Evolutionary conservation across 2,329 filamentous ascomycete genomes (phyloP).

Genomic region (Metarhizium album): DNA sequence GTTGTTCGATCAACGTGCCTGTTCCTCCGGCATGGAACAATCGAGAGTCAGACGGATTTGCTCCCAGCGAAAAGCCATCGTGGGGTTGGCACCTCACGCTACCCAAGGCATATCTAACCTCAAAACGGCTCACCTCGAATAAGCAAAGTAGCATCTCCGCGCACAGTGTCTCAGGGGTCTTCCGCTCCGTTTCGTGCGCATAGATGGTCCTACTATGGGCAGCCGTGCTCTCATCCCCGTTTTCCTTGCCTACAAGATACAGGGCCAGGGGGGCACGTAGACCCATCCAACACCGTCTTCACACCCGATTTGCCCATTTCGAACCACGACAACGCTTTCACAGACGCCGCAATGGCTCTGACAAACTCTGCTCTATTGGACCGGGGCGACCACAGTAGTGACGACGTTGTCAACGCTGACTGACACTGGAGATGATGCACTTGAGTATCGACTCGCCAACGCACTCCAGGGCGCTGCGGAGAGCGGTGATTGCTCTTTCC

Average conservation of each 20-base stretch:
- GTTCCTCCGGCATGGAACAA: conserved; percentile 29
- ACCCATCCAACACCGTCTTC: conserved; percentile 25
- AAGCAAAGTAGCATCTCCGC: conserved; percentile 29
- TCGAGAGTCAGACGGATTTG: conserved; percentile 24
- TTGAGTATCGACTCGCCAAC: neutral
- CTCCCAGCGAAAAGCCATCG: conserved; percentile 31
- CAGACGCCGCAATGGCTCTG: conserved; percentile 19
- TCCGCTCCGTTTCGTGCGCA: conserved; percentile 28
- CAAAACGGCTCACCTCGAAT: conserved; percentile 22
- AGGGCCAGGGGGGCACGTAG: conserved; percentile 26
- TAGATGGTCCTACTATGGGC: conserved; percentile 27
- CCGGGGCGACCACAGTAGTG: conserved; percentile 4
- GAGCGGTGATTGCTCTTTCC: neutral
- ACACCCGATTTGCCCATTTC: conserved; percentile 21
- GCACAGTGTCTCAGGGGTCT: conserved; percentile 29
- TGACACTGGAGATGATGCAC: conserved; percentile 13
- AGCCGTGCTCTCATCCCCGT: conserved; percentile 18
- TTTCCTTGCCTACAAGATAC: conserved; percentile 27
- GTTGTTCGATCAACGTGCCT: conserved; percentile 26
- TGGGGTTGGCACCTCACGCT: neutral
- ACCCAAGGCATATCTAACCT: neutral
- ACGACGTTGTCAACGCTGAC: conserved; percentile 6
- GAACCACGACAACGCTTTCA: conserved; percentile 15
- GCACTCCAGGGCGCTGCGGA: neutral
- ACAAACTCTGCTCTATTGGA: conserved; percentile 21